phyloP scores from a whole-genome alignment of 148 eudicot species.

The Arctostaphylos glauca region DNA sequence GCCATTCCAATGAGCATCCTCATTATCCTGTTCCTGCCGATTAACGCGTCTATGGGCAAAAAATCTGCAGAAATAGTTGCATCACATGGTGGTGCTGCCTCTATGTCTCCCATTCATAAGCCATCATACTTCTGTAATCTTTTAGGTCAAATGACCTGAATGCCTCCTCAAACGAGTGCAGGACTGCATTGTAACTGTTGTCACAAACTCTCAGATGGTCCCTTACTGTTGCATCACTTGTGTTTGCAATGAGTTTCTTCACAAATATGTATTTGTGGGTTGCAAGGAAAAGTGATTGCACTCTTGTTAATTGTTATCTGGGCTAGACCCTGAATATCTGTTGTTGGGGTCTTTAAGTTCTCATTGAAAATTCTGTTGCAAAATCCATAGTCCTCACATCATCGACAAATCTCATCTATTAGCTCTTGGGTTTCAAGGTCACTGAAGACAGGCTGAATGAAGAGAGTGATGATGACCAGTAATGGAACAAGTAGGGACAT shows the following conservation, averaged over 20 bases:
- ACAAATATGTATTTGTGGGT: not conserved
- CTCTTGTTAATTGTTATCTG: not conserved
- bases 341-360: slow-evolving; percentile 7
- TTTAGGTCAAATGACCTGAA: not conserved
- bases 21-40: slow-evolving; percentile 2
- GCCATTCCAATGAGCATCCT: slow-evolving; percentile 1
- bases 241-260: slow-evolving; percentile 3
- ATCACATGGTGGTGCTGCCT: not conserved
- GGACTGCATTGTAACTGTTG: not conserved
- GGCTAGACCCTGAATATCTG: not conserved
- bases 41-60: not conserved
- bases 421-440: not conserved
- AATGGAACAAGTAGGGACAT: not conserved
- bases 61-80: not conserved
- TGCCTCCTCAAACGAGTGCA: not conserved
- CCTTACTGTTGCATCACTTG: not conserved
- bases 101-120: not conserved
- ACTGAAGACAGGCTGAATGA: not conserved
- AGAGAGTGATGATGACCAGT: not conserved
- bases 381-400: not conserved
- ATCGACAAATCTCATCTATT: not conserved
- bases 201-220: slow-evolving; percentile 2
- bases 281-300: not conserved
- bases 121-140: slow-evolving; percentile 1
- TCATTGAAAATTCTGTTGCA: too few relatives aligned